Evolutionary conservation across 2,329 filamentous ascomycete genomes (phyloP), one percentile per base, ranked within the genome.

Genomic region (Aspergillus sp.): DNA sequence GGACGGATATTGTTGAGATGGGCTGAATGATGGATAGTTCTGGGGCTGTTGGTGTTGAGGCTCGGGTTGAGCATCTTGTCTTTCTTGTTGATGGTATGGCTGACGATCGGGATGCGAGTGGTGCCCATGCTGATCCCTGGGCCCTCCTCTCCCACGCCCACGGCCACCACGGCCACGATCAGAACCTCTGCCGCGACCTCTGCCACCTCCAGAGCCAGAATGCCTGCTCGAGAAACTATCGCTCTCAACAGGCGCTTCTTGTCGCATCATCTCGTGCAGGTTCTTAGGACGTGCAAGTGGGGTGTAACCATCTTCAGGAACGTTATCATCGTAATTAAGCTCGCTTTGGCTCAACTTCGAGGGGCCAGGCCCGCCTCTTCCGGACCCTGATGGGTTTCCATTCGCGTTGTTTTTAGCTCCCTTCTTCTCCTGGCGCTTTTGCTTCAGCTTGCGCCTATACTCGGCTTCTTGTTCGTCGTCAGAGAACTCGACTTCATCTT

Each of bases 381-480:
- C 76, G 66, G 66, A 68, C 61, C 73, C 71, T 24, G 73, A 66
- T 15, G 73, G 72, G 20, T 75, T 75, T 19, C 71, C 73, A 33
- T 74, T 73, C 20, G 73, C 76, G 44, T 73, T 76, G 44, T 74
- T 76, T 60, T 73, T 80, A 52, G 75, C 77, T 60, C 78, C 79
- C 68, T 79, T 79, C 68, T 80, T 84, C 54, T 79, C 79, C 59
- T 80, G 78, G 66, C 83, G 85, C 74, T 88, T 88, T 61, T 86
- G 82, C 75, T 92, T 92, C 52, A 86, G 67, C 59, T 83, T 82
- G 56, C 84, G 79, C 77, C 89, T 96, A 71, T 91, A 86, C 66
- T 92, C 90, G 7, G 89, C 89, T 75, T 99, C 95, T 65, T 90
- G 89, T 75, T 99, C 95, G 68, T 99, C 95, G 65, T 99, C 95